A percentile compares a stretch with the other conserved stretches of the same genome.
Conservation (phyloP, 2,329 filamentous ascomycete genomes). For the Cryphonectria japonica region DNA sequence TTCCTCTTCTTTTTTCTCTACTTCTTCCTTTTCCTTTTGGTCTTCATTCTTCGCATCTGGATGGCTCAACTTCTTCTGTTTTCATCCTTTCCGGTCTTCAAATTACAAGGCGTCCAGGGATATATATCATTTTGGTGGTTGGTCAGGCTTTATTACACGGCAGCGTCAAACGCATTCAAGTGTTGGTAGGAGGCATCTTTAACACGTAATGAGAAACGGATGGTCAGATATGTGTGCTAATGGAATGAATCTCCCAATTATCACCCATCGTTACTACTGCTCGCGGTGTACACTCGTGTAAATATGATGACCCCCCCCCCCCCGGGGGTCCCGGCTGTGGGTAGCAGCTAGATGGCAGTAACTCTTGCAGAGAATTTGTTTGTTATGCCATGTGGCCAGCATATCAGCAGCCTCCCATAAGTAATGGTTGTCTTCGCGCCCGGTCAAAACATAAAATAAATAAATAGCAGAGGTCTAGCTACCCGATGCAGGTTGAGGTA, state of each 20-base stretch:
- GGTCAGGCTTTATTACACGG: conserved; percentile 19
- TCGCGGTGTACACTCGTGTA: background rate
- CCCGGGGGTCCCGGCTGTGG: background rate
- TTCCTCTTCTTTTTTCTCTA: background rate
- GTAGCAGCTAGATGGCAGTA: background rate
- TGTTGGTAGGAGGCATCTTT: conserved; percentile 16
- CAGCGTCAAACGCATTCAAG: conserved; percentile 25
- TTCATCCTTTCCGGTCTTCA: background rate
- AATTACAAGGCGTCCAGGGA: conserved; percentile 13
- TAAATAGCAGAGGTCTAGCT: conserved; percentile 25
- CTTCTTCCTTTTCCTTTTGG: background rate
- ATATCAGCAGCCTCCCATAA: background rate
- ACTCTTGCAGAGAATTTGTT: background rate
- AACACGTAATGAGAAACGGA: conserved; percentile 15
- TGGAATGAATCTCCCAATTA: background rate
- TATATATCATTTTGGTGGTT: conserved; percentile 9
- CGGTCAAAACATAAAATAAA: background rate
- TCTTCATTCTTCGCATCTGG: background rate
- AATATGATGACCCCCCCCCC: too few species aligned
- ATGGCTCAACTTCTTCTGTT: background rate
- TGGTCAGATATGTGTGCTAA: background rate
- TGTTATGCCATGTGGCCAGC: conserved; percentile 14
- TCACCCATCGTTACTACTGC: background rate
- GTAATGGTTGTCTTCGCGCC: conserved; percentile 2
- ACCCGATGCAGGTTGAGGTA: conserved; percentile 27